phyloP scores from a whole-genome alignment of 257 asterid genomes.

The Cynanchum wilfordii region DNA sequence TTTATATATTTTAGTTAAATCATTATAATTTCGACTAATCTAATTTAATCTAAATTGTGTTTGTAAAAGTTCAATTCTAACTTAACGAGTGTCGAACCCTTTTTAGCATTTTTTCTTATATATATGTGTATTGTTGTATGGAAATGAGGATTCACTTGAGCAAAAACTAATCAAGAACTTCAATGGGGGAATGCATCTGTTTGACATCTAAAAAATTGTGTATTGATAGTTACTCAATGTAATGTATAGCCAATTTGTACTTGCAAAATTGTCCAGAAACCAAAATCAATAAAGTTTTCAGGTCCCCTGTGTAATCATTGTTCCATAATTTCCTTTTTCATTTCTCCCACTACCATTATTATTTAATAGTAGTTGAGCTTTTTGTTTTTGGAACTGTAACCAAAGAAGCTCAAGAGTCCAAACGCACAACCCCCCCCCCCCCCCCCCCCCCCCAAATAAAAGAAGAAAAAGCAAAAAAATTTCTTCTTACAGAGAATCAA shows the following conservation, averaged over 20 bases:
- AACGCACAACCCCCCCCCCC: not conserved
- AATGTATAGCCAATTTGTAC: not conserved
- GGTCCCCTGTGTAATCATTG: not conserved
- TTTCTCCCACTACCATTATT: not conserved
- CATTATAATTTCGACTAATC: no score
- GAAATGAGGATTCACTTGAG: no score
- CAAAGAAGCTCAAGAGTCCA: not conserved
- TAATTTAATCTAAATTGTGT: no score
- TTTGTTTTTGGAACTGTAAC: not conserved
- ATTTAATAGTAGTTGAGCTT: not conserved
- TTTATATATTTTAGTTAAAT: no score
- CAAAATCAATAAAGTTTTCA: not conserved
- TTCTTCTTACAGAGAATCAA: not conserved
- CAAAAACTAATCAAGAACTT: no score
- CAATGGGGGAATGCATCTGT: not conserved
- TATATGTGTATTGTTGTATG: no score
- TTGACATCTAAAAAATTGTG: not conserved
- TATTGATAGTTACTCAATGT: not conserved
- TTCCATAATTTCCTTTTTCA: not conserved
- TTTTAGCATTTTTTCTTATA: no score
- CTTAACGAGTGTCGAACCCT: no score
- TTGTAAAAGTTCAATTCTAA: no score
- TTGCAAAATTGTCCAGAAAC: not conserved
- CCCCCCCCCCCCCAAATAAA: not conserved
- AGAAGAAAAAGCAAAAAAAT: no score